Conservation (phyloP, 2,329 filamentous ascomycete species). For the Raffaelea deltoideospora region DNA sequence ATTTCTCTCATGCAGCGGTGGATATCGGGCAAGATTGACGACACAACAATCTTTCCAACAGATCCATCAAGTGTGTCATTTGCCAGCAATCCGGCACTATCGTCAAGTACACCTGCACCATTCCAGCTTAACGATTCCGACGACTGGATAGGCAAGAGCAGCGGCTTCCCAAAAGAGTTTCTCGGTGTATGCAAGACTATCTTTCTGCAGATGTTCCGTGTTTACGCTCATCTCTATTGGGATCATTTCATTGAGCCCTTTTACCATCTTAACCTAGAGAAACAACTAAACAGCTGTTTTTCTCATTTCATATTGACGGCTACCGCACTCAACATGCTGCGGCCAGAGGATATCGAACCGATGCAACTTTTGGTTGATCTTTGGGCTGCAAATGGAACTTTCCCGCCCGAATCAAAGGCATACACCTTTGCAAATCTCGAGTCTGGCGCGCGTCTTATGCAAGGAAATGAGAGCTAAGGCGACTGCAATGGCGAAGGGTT, state of each 20-base stretch:
- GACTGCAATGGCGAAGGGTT: too few relatives aligned
- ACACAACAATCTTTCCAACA: constrained; percentile 79
- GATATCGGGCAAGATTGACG: constrained; percentile 92
- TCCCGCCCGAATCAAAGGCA: constrained; percentile 60
- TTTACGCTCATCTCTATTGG: constrained; percentile 96
- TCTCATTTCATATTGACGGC: constrained; percentile 72
- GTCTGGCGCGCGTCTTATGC: constrained; percentile 43
- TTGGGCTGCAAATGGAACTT: constrained; percentile 77
- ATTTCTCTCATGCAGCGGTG: constrained; percentile 93
- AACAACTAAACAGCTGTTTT: constrained; percentile 76
- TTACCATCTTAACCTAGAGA: constrained; percentile 66
- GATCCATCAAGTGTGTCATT: constrained; percentile 58
- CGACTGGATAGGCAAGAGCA: constrained; percentile 80
- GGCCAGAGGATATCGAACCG: constrained; percentile 80
- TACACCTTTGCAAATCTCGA: constrained; percentile 49
- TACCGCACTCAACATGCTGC: constrained; percentile 69
- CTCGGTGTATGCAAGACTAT: constrained; percentile 83
- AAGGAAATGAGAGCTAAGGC: constrained; percentile 12
- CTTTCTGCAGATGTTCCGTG: constrained; percentile 96
- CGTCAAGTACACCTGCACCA: too few relatives aligned
- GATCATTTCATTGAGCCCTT: constrained; percentile 79
- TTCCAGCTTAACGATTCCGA: too few relatives aligned
- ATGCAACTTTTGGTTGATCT: constrained; percentile 91
- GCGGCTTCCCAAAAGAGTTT: constrained; percentile 84
- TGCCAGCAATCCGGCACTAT: constrained; percentile 36